Conservation (phyloP, 805 yeast species). For the Pichia cephalocereana region DNA sequence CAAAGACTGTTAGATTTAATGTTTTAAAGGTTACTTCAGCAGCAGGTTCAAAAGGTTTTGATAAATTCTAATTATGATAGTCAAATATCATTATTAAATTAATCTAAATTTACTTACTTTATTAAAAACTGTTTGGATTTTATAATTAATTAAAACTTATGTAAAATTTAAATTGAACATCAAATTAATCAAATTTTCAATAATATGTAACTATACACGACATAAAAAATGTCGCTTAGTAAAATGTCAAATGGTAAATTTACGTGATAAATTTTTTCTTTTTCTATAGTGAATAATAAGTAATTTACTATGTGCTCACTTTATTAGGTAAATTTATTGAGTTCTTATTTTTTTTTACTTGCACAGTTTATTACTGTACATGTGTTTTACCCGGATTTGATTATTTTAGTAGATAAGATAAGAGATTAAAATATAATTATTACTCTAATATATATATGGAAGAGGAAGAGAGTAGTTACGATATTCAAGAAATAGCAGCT, state of each 20-base stretch:
- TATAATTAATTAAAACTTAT: neutral
- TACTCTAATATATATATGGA: neutral
- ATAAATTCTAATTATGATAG: conserved; percentile 67
- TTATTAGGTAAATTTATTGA: too few relatives aligned
- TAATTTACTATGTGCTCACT: too few relatives aligned
- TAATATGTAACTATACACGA: too few relatives aligned
- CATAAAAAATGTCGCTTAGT: too few relatives aligned
- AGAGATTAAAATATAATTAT: neutral
- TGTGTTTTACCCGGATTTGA: neutral
- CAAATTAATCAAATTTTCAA: too few relatives aligned
- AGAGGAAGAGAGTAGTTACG: neutral
- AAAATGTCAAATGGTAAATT: too few relatives aligned
- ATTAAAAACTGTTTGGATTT: neutral
- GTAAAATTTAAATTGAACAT: neutral
- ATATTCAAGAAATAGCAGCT: neutral
- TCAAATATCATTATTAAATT: too few relatives aligned
- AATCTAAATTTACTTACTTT: too few relatives aligned
- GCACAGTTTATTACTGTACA: too few relatives aligned
- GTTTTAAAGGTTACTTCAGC: conserved; percentile 92
- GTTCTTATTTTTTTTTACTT: too few relatives aligned
- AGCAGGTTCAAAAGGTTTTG: conserved; percentile 86
- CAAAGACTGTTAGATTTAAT: conserved; percentile 99
- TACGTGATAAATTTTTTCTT: too few relatives aligned
- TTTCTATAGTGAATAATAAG: too few relatives aligned
- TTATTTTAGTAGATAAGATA: neutral